Base-by-base conservation (phyloP, 805 yeast genomes). In the Candida silvicultrix region DNA sequence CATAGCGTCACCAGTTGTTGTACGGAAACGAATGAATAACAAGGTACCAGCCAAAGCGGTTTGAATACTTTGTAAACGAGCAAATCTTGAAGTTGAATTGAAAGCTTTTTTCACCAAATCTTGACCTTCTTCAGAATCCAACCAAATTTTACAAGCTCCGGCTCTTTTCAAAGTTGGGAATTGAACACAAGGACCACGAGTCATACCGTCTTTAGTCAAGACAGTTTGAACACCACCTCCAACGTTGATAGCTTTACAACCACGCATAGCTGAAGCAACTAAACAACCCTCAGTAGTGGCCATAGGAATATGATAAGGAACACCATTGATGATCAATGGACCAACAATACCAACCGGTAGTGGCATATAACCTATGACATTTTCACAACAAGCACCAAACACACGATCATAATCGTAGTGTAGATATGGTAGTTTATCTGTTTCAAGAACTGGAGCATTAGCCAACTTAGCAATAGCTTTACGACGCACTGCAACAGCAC, bases 1-100 rank as follows among this genome's bases (percentile, higher is more conserved):
- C 99, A 94, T 94, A 18, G 99, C 99, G 72, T 94, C 99, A 67
- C 99, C 99, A 18, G 99, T 94, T 36, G 96, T 89, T n/a, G 99
- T 95, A 64, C 90, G 81, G 74, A 94, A 94, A 61, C 99, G 81
- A 57, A 94, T 84, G 60, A 79, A 94, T 57, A 94, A 73, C 56
- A 85, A 73, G 42, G 85, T 85, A 28, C 99, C 99, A 16, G 99
- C 99, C 65, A 92, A 73, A 3, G 98, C 95, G 16, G 97, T 89
- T 66, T 89, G 86, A 53, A 92, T 73, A 56, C 85, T 85, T 66
- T 87, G 96, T 59, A 94, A 77, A 61, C 97, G 81, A 16, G 99
- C 99, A 70, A 94, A 94, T 69, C 99, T 79, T 16, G 98, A 90
- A 18, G 99, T 94, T 6, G 97, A 88, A 68, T 94, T 89, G 69